These are phyloP conservation scores for Pyrenophora teres DNA, from an alignment of 2,329 filamentous ascomycete species.

Conservation along the genomic window DNA sequence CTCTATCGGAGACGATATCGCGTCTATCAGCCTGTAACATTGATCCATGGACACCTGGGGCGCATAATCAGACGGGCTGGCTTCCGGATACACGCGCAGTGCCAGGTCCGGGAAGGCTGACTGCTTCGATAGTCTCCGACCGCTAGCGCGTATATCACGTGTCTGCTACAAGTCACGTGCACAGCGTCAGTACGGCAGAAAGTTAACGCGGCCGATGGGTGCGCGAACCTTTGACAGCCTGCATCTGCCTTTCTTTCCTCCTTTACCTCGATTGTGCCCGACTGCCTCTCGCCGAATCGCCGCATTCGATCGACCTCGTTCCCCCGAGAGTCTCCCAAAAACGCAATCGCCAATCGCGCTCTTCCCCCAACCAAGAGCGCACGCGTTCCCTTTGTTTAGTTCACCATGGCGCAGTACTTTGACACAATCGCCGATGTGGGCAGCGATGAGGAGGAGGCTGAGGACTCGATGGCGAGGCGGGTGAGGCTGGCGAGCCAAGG, in stretches of 20 bases:
- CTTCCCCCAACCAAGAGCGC: slow-evolving; percentile 11
- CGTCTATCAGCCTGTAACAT: not conserved
- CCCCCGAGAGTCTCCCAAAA: slow-evolving; percentile 15
- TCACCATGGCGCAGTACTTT: slow-evolving; percentile 64
- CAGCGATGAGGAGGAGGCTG: slow-evolving; percentile 53
- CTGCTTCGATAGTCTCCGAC: slow-evolving; percentile 3
- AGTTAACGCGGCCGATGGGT: slow-evolving; percentile 27
- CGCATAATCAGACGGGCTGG: not conserved
- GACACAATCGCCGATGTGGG: slow-evolving; percentile 85
- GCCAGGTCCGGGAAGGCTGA: slow-evolving; percentile 2
- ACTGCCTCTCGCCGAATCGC: slow-evolving; percentile 22
- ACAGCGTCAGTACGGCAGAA: slow-evolving; percentile 20
- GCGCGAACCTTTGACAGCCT: slow-evolving; percentile 22
- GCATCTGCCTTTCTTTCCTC: slow-evolving; percentile 23
- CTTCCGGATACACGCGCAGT: slow-evolving; percentile 3
- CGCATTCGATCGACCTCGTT: slow-evolving; percentile 13
- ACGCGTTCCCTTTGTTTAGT: slow-evolving; percentile 36
- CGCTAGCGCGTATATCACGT: slow-evolving; percentile 13
- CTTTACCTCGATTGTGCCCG: slow-evolving; percentile 22
- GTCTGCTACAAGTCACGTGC: slow-evolving; percentile 9
- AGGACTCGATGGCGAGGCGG: slow-evolving; percentile 39
- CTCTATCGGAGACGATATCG: not conserved
- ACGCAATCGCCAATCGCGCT: slow-evolving; percentile 11
- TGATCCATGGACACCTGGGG: not conserved
- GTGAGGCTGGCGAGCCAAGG: slow-evolving; percentile 25